A percentile compares a stretch with the other conserved stretches of the same genome.
Evolutionary conservation across 495 filamentous ascomycete genomes (phyloP).

Genomic region (Delitschia confertaspora): DNA sequence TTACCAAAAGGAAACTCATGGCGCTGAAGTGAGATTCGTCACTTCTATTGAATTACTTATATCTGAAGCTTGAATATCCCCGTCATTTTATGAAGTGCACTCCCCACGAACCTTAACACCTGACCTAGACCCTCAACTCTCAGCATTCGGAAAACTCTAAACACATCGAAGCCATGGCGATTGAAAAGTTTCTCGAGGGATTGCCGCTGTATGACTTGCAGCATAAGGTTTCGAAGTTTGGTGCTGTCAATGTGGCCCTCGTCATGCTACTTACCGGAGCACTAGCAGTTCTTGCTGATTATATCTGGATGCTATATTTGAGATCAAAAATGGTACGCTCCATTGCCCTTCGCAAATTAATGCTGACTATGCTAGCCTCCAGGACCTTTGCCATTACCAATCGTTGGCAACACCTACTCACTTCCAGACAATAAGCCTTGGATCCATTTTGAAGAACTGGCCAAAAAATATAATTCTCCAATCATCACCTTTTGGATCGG

Average conservation of each 20-base stretch:
- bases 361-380: conserved; percentile 40
- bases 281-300: conserved; percentile 17
- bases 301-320: conserved; percentile 26
- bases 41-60: background rate
- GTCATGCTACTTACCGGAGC: conserved; percentile 9
- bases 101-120: conserved; percentile 5
- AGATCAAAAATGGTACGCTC: conserved; percentile 25
- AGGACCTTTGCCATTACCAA: conserved; percentile 42
- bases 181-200: conserved; percentile 21
- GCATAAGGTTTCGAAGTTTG: conserved; percentile 23
- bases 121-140: no score
- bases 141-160: no score
- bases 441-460: conserved; percentile 54
- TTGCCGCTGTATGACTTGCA: conserved; percentile 21
- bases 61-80: conserved; percentile 17
- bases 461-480: conserved; percentile 45
- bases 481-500: conserved; percentile 56
- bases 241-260: conserved; percentile 6
- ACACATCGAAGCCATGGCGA: conserved; percentile 12
- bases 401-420: conserved; percentile 48
- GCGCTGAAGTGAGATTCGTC: no score
- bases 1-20: no score
- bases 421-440: conserved; percentile 54
- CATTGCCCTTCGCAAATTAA: conserved; percentile 1
- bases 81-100: no score